phyloP scores from a whole-genome alignment of 345 rosid species.

The Hypericum androsaemum region DNA sequence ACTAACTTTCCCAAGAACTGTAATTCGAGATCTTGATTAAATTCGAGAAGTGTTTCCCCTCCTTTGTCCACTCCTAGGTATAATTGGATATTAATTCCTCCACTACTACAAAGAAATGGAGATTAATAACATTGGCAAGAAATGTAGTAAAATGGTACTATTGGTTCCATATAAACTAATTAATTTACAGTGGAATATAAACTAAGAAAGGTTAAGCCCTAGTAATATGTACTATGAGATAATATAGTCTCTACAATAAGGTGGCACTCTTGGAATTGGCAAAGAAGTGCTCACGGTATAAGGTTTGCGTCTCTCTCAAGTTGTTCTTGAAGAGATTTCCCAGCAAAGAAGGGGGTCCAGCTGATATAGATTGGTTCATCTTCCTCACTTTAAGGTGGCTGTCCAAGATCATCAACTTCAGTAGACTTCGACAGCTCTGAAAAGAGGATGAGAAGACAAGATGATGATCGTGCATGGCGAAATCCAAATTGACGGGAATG shows the following conservation, averaged over 20 bases:
- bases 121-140: no score
- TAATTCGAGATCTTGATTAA: no score
- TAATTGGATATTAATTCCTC: no score
- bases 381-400: slow-evolving; percentile 47
- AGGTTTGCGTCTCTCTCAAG: slow-evolving; percentile 32
- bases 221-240: neutral
- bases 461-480: neutral
- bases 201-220: neutral
- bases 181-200: neutral
- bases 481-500: neutral
- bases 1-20: no score
- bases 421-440: slow-evolving; percentile 61
- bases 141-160: no score
- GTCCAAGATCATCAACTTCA: slow-evolving; percentile 75
- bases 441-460: neutral
- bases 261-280: slow-evolving; percentile 52
- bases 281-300: slow-evolving; percentile 55
- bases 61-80: no score
- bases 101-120: no score
- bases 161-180: neutral
- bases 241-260: slow-evolving; percentile 23
- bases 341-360: slow-evolving; percentile 45
- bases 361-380: slow-evolving; percentile 44
- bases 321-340: slow-evolving; percentile 32
- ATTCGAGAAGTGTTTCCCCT: no score